These are phyloP conservation scores for Alternaria tenuissima DNA, from an alignment of 2,329 filamentous ascomycete species.

Conservation along the genomic window DNA sequence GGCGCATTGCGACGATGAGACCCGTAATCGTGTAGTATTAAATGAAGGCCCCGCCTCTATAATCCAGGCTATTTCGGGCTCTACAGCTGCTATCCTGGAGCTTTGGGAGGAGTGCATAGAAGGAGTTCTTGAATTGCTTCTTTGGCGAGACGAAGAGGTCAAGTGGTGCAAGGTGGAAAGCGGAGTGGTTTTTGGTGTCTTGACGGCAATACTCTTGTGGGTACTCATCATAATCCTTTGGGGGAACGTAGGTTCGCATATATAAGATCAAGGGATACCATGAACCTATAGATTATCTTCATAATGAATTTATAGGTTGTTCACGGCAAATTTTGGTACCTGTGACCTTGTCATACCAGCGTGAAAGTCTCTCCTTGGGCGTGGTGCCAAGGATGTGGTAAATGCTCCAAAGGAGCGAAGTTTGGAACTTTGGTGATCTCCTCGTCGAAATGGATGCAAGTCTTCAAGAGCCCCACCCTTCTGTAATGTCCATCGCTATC, in stretches of 20 bases:
- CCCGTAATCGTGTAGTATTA: background rate
- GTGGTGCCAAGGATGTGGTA: background rate
- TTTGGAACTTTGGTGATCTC: background rate
- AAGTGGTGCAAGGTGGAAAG: background rate
- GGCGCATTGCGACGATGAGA: background rate
- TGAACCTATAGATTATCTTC: background rate
- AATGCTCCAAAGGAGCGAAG: background rate
- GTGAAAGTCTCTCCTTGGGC: too few species aligned
- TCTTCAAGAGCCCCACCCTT: background rate
- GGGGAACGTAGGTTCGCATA: background rate
- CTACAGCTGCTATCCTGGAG: background rate
- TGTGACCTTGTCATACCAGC: background rate
- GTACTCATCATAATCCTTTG: background rate
- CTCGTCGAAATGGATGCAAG: background rate
- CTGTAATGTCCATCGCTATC: too few species aligned
- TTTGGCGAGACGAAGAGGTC: conserved; percentile 11
- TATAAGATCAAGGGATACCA: background rate
- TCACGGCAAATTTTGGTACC: too few species aligned
- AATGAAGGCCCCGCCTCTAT: background rate
- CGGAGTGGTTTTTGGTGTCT: background rate
- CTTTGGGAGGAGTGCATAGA: conserved; percentile 5
- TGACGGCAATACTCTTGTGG: background rate
- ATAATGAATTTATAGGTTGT: background rate
- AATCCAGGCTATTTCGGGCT: background rate
- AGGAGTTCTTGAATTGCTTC: conserved; percentile 4